A percentile compares a stretch with the other conserved stretches of the same genome.
Conservation (phyloP, 148 eudicot species). For the Suaeda aralocaspica region DNA sequence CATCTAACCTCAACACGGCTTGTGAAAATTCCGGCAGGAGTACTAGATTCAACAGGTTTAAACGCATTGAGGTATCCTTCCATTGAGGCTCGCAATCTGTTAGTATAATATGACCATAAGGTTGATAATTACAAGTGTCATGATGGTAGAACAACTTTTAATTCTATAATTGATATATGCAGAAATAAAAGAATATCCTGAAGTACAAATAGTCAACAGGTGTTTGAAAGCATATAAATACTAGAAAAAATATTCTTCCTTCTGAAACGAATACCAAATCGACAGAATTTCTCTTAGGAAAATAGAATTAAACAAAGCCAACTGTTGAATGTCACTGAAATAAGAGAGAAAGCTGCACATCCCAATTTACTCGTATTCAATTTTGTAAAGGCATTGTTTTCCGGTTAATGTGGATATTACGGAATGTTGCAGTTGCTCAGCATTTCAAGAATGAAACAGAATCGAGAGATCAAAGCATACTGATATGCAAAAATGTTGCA, state of each 20-base stretch:
- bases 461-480: background rate
- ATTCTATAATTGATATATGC: background rate
- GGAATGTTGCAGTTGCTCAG: background rate
- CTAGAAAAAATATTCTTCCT: background rate
- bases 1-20: slow-evolving; percentile 70
- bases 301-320: background rate
- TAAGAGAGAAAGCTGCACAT: background rate
- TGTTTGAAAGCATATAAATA: background rate
- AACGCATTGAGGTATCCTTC: slow-evolving; percentile 73
- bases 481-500: background rate
- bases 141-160: background rate
- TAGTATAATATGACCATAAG: slow-evolving; percentile 14
- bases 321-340: background rate
- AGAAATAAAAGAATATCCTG: background rate
- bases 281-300: background rate
- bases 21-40: slow-evolving; percentile 85
- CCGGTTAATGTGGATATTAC: background rate
- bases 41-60: slow-evolving; percentile 62
- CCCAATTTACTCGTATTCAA: background rate
- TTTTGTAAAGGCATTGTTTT: background rate
- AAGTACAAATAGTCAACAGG: background rate
- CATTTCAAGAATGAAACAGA: background rate
- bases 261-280: background rate
- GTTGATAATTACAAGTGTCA: background rate
- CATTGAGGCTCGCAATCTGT: slow-evolving; percentile 90